A percentile compares a stretch with the other conserved stretches of the same genome.
Evolutionary conservation across 2,329 filamentous ascomycete genomes (phyloP).

Genomic region (Aspergillus sojae): DNA sequence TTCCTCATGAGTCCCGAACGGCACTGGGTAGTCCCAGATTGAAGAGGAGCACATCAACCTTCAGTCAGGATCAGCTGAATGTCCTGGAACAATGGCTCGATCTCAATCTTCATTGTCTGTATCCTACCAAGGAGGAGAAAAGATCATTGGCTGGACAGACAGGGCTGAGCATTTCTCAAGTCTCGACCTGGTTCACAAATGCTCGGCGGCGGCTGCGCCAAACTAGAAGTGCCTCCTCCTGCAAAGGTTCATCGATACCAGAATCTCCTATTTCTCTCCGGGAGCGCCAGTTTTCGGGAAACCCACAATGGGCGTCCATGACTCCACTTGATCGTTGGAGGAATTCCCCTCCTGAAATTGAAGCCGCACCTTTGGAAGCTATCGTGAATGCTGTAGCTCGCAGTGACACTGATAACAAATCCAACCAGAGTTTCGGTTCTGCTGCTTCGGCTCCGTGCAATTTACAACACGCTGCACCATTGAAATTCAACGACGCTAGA

Average conservation of each 20-base stretch:
- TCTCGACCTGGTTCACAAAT: slow-evolving; percentile 84
- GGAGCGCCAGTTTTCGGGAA: neutral
- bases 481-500: neutral
- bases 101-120: neutral
- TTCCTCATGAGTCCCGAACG: neutral
- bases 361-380: slow-evolving; percentile 60
- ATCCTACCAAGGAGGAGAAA: slow-evolving; percentile 76
- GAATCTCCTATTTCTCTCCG: slow-evolving; percentile 24
- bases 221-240: slow-evolving; percentile 42
- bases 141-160: slow-evolving; percentile 71
- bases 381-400: slow-evolving; percentile 57
- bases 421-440: neutral
- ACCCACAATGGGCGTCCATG: slow-evolving; percentile 25
- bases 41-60: neutral
- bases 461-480: neutral
- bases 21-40: neutral
- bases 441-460: neutral
- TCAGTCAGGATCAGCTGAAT: neutral
- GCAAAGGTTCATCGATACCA: slow-evolving; percentile 63
- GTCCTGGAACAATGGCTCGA: neutral
- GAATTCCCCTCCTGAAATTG: slow-evolving; percentile 63
- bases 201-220: slow-evolving; percentile 71
- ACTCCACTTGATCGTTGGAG: slow-evolving; percentile 65
- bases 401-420: slow-evolving; percentile 2
- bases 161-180: slow-evolving; percentile 74